Conservation (phyloP, 495 filamentous ascomycete genomes). For the Durotheca rogersii region DNA sequence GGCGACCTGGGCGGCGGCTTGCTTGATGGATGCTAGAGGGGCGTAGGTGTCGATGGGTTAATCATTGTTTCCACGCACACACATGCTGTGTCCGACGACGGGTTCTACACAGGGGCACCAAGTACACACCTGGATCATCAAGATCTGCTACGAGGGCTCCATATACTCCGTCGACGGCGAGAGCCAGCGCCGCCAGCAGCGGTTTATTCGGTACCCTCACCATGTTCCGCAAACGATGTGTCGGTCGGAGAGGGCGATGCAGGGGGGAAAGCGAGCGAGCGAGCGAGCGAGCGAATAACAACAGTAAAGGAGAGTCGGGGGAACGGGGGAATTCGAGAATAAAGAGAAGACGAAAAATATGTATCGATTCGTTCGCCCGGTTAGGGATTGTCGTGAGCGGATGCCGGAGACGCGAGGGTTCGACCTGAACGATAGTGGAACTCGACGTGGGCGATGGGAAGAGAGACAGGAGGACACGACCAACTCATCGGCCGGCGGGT, state of each 20-base stretch:
- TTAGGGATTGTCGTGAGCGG: constrained; percentile 8
- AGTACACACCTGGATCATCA: constrained; percentile 40
- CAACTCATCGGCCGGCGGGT: neutral
- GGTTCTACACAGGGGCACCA: neutral
- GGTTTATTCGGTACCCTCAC: constrained; percentile 29
- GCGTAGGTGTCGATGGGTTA: constrained; percentile 4
- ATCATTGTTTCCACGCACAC: neutral
- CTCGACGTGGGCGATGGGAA: constrained; percentile 27
- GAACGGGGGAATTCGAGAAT: too few relatives aligned
- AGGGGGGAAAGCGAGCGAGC: constrained; percentile 1
- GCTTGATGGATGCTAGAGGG: constrained; percentile 57
- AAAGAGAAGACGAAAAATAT: constrained; percentile 7
- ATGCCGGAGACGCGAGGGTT: constrained; percentile 16
- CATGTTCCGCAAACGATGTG: constrained; percentile 18
- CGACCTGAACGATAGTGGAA: constrained; percentile 32
- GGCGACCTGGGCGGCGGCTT: constrained; percentile 61
- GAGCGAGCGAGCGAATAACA: constrained; percentile 3
- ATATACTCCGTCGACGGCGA: constrained; percentile 17
- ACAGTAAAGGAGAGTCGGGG: constrained; percentile 6
- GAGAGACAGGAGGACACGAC: constrained; percentile 16
- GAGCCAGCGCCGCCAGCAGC: constrained; percentile 31
- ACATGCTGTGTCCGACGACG: neutral
- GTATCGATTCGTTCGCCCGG: constrained; percentile 7
- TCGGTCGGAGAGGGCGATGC: constrained; percentile 4
- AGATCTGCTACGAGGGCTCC: constrained; percentile 38